These are phyloP conservation scores for Entomortierella chlamydospora DNA, from an alignment of 192 early-diverging fungal genomes.

Conservation along the genomic window DNA sequence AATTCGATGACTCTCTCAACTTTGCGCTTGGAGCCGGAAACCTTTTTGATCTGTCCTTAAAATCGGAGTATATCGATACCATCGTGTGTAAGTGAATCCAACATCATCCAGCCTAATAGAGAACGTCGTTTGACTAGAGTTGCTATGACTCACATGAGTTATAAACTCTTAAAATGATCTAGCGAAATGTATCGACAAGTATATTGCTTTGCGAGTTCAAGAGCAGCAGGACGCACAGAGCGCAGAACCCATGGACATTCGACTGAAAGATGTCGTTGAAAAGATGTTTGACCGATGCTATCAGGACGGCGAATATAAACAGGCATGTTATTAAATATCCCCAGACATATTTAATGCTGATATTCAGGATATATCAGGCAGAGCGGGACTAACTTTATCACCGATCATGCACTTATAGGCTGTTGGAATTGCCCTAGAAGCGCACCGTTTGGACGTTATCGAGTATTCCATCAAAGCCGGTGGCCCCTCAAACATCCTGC, in stretches of 20 bases:
- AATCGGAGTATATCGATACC: constrained; percentile 93
- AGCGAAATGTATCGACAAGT: constrained; percentile 96
- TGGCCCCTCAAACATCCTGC: constrained; percentile 77
- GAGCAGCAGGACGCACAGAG: constrained; percentile 55
- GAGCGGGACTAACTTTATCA: too few species aligned
- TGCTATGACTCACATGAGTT: too few species aligned
- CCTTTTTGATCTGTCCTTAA: constrained; percentile 84
- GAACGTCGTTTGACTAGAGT: too few species aligned
- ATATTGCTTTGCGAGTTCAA: constrained; percentile 80
- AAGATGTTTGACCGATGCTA: constrained; percentile 96
- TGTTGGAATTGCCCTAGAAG: constrained; percentile 95
- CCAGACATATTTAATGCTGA: too few species aligned
- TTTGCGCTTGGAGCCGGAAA: constrained; percentile 96
- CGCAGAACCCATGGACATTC: constrained; percentile 72
- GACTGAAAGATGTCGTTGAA: constrained; percentile 91
- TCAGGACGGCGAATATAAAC: constrained; percentile 85
- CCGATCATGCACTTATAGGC: constrained; percentile 60
- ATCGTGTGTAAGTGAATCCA: constrained; percentile 80
- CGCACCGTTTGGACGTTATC: constrained; percentile 90
- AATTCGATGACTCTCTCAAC: constrained; percentile 92
- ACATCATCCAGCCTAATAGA: not conserved
- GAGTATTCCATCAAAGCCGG: constrained; percentile 83
- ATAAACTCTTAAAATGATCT: too few species aligned
- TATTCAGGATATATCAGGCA: too few species aligned
- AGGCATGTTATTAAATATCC: too few species aligned